These are phyloP conservation scores for Anisodus acutangulus DNA, from an alignment of 257 asterid genomes.

Conservation along the genomic window DNA sequence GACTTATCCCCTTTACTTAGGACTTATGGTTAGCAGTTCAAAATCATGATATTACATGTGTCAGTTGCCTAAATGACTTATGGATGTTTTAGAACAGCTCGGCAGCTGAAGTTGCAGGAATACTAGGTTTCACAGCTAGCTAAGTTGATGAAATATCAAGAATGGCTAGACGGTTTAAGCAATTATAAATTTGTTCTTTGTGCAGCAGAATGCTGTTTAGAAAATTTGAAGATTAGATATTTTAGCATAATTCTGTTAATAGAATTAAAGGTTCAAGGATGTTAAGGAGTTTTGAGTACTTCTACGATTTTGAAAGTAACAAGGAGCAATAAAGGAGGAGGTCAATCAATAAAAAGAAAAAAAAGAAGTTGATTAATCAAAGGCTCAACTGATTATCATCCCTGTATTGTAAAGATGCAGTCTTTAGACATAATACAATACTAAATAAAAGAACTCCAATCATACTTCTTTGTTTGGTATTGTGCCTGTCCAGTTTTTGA, in stretches of 20 bases:
- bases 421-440: background rate
- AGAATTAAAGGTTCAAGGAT: background rate
- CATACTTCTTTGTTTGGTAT: constrained; percentile 13
- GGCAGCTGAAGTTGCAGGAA: constrained; percentile 5
- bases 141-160: background rate
- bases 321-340: constrained; percentile 15
- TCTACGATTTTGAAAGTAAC: background rate
- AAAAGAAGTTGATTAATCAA: constrained; percentile 13
- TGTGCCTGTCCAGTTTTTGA: constrained; percentile 20
- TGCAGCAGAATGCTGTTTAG: background rate
- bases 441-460: background rate
- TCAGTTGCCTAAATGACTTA: background rate
- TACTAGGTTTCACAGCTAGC: background rate
- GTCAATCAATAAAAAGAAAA: background rate
- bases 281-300: background rate
- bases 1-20: background rate
- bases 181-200: background rate
- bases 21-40: background rate
- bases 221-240: background rate
- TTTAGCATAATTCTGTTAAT: background rate
- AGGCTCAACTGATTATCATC: background rate
- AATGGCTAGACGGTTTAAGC: background rate
- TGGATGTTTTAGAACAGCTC: background rate
- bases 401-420: background rate
- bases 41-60: background rate